Evolutionary conservation across 225 moss, liverwort and hornwort genomes (phyloP).

Genomic region (Sphagnum contortum): DNA sequence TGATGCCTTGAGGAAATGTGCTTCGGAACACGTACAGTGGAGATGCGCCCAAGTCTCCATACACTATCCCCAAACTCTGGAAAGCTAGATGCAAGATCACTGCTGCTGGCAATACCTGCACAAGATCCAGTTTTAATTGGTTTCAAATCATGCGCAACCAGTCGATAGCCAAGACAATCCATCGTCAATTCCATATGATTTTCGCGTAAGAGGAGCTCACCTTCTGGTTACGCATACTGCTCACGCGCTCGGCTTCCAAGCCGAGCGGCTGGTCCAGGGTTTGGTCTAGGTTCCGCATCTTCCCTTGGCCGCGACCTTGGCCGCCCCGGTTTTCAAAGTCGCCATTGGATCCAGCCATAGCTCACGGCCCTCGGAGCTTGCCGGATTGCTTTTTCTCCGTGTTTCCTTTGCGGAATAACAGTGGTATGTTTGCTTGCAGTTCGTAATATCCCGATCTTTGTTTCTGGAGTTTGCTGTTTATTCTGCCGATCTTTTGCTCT

Average conservation of each 20-base stretch:
- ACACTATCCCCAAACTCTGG: constrained; percentile 86
- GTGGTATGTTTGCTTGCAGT: too few relatives aligned
- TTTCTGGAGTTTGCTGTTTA: too few relatives aligned
- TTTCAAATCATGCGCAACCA: too few relatives aligned
- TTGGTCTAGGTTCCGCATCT: constrained; percentile 72
- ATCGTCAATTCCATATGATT: too few relatives aligned
- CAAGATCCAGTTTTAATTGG: too few relatives aligned
- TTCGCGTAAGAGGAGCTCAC: constrained; percentile 11
- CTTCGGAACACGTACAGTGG: constrained; percentile 80
- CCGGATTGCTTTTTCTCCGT: too few relatives aligned
- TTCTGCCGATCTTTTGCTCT: too few relatives aligned
- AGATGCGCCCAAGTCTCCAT: constrained; percentile 91
- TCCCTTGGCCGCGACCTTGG: constrained; percentile 30
- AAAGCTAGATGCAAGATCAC: constrained; percentile 51
- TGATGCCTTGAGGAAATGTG: constrained; percentile 43
- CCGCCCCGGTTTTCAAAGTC: neutral
- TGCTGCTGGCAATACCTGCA: constrained; percentile 45
- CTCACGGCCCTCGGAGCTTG: too few relatives aligned
- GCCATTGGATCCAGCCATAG: too few relatives aligned
- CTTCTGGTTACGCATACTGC: constrained; percentile 32
- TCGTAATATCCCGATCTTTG: too few relatives aligned
- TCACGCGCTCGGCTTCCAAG: constrained; percentile 55
- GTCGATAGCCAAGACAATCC: too few relatives aligned
- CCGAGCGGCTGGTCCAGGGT: constrained; percentile 77
- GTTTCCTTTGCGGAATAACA: too few relatives aligned